Evolutionary conservation across 2,329 filamentous ascomycete genomes (phyloP).

Genomic region (Neonectria coccinea): DNA sequence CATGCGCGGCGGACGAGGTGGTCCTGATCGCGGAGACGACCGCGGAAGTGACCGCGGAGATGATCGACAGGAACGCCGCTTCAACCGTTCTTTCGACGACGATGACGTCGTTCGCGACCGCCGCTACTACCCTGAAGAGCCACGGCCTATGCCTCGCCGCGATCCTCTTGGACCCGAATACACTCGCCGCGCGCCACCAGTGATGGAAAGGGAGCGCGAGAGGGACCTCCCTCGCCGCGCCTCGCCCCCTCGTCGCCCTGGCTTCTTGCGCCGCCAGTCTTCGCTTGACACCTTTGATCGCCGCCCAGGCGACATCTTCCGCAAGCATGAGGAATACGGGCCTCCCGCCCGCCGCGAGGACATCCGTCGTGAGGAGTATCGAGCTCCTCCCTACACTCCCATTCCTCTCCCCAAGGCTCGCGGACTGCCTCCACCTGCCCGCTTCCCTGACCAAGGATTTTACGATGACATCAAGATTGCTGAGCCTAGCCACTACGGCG

Average conservation of each 20-base stretch:
- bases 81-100: constrained; percentile 60
- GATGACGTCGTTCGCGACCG: constrained; percentile 62
- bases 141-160: constrained; percentile 51
- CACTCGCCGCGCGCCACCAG: constrained; percentile 62
- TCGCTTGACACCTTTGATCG: constrained; percentile 93
- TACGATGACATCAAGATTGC: constrained; percentile 75
- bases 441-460: constrained; percentile 66
- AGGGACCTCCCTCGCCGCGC: constrained; percentile 57
- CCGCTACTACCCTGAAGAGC: constrained; percentile 67
- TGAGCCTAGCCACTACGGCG: constrained; percentile 76
- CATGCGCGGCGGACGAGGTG: constrained; percentile 50
- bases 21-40: constrained; percentile 60
- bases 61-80: constrained; percentile 61
- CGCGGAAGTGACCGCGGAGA: constrained; percentile 58
- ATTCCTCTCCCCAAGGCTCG: constrained; percentile 76
- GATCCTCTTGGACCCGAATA: constrained; percentile 53
- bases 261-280: constrained; percentile 82
- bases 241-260: constrained; percentile 70
- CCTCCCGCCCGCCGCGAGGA: constrained; percentile 65
- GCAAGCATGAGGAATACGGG: constrained; percentile 72
- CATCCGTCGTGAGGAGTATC: constrained; percentile 60
- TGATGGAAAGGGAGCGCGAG: constrained; percentile 68
- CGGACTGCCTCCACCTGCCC: constrained; percentile 69
- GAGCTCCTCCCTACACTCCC: constrained; percentile 65
- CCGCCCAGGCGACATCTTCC: constrained; percentile 64